These are phyloP conservation scores for Phialocephala sp. DNA, from an alignment of 2,329 filamentous ascomycete species.

Conservation along the genomic window DNA sequence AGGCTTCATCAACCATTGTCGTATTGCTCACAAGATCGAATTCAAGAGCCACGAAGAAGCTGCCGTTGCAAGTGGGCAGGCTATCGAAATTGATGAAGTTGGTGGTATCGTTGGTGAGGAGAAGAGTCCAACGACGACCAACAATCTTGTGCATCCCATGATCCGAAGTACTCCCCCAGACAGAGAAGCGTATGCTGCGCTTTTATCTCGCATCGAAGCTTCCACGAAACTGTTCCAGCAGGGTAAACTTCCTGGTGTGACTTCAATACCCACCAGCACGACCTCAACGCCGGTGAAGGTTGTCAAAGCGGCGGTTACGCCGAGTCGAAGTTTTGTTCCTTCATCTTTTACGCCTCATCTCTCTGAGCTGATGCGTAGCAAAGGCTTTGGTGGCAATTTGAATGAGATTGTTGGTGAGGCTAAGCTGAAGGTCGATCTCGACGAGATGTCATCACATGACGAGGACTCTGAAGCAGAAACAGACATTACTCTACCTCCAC, in stretches of 20 bases:
- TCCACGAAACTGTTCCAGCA: constrained; percentile 58
- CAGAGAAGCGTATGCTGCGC: constrained; percentile 56
- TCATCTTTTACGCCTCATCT: constrained; percentile 69
- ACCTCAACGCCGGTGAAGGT: constrained; percentile 31
- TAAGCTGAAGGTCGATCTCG: constrained; percentile 57
- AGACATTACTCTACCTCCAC: constrained; percentile 45
- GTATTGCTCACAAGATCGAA: constrained; percentile 90
- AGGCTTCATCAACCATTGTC: constrained; percentile 99
- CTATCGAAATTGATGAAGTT: constrained; percentile 72
- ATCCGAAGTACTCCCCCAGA: constrained; percentile 62
- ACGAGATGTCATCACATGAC: constrained; percentile 55
- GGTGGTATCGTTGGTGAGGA: constrained; percentile 54
- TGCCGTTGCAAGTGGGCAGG: constrained; percentile 83
- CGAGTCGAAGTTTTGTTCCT: constrained; percentile 52
- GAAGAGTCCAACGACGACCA: constrained; percentile 40
- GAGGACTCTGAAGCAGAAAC: constrained; percentile 61
- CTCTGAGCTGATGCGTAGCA: constrained; percentile 66
- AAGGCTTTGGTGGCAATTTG: constrained; percentile 65
- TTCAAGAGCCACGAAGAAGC: constrained; percentile 97
- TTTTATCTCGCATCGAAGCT: constrained; percentile 59
- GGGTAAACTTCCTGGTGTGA: constrained; percentile 57
- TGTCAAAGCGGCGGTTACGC: constrained; percentile 38
- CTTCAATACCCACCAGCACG: constrained; percentile 49
- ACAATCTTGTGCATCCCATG: constrained; percentile 66
- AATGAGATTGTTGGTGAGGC: constrained; percentile 66